These are phyloP conservation scores for Podospora didyma DNA, from an alignment of 495 filamentous ascomycete genomes.

Conservation along the genomic window DNA sequence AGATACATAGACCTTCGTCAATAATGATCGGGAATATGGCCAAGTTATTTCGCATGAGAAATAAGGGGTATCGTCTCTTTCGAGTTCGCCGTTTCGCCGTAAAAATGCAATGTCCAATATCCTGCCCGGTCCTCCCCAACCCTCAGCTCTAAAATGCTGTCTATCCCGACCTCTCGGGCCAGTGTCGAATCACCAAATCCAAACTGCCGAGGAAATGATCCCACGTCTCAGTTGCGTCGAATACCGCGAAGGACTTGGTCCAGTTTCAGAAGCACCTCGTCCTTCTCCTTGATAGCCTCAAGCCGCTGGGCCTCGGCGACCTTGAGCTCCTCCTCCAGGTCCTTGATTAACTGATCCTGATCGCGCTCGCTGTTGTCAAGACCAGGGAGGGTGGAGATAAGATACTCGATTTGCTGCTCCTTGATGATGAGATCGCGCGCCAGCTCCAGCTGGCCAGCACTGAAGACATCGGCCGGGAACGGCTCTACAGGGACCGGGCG, in stretches of 20 bases:
- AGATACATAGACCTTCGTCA: too few species aligned
- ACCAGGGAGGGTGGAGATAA: constrained; percentile 82
- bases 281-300: constrained; percentile 67
- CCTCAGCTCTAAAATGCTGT: too few species aligned
- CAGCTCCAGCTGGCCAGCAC: constrained; percentile 69
- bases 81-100: not conserved
- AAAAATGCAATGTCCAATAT: not conserved
- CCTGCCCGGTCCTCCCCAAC: too few species aligned
- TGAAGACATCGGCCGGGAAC: constrained; percentile 63
- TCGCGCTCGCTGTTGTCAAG: constrained; percentile 79
- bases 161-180: too few species aligned
- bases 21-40: too few species aligned
- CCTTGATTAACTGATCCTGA: constrained; percentile 70
- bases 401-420: constrained; percentile 88
- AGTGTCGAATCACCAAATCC: too few species aligned
- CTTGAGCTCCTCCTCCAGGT: constrained; percentile 71
- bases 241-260: constrained; percentile 63
- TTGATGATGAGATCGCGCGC: constrained; percentile 84
- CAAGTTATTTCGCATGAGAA: too few species aligned
- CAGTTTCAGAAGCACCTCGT: constrained; percentile 59
- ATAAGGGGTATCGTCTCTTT: not conserved
- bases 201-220: not conserved
- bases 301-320: constrained; percentile 68
- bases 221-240: constrained; percentile 36
- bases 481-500: constrained; percentile 40